Percentiles rank a stretch among this genome's conserved stretches.
Conservation (phyloP, 139 green algal species). For the Penium margaritaceum region DNA sequence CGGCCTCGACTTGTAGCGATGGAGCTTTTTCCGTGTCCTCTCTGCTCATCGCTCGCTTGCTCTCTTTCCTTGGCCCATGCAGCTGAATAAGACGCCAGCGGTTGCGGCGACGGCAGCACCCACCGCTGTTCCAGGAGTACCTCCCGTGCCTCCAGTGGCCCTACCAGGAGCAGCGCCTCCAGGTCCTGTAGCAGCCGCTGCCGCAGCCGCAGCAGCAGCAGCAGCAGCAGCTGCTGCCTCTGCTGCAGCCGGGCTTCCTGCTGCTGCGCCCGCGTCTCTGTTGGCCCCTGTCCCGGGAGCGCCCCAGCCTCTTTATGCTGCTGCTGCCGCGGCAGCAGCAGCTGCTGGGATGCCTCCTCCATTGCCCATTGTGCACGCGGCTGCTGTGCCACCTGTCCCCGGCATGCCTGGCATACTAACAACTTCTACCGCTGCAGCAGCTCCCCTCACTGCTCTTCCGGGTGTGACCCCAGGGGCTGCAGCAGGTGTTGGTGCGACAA, state of each 20-base stretch:
- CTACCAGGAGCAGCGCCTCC: not conserved
- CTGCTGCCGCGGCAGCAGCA: not conserved
- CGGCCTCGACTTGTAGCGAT: too few species aligned
- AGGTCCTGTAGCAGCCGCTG: slow-evolving; percentile 6
- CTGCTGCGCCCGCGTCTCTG: not conserved
- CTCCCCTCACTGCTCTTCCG: not conserved
- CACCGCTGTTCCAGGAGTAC: not conserved
- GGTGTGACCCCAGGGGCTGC: not conserved
- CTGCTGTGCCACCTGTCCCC: not conserved
- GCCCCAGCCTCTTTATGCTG: too few species aligned
- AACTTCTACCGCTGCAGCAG: not conserved
- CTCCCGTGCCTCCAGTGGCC: not conserved
- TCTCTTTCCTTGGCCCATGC: not conserved
- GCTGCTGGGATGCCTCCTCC: too few species aligned
- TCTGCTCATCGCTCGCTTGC: not conserved
- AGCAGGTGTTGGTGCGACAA: not conserved
- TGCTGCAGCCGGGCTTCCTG: not conserved
- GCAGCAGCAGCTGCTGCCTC: slow-evolving; percentile 7
- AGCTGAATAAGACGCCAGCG: slow-evolving; percentile 2
- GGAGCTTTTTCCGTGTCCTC: not conserved
- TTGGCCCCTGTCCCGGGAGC: not conserved
- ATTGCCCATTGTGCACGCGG: not conserved
- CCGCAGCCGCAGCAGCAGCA: not conserved
- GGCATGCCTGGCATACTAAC: not conserved
- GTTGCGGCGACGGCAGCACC: not conserved